Evolutionary conservation across 2,329 filamentous ascomycete genomes (phyloP), one percentile per base, ranked within the genome.

Genomic region (Sclerotinia sclerotiorum): DNA sequence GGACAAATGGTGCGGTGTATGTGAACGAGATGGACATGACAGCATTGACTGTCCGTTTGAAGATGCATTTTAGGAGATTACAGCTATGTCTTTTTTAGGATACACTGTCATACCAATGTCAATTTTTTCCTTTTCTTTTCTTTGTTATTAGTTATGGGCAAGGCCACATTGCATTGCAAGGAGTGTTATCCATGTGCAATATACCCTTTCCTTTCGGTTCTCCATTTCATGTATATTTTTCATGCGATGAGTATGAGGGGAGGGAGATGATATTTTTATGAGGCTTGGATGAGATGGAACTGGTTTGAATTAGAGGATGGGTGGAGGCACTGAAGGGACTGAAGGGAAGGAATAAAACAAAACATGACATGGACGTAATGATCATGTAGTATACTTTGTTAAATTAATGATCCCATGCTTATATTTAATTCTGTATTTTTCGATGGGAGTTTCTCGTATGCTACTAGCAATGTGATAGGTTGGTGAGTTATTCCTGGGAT

Each of bases 11-110:
- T 99, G 95, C 80, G 95, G 95, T 21, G 84, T 98, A 56, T 99
- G 95, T 78, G 95, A 99, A 82, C 88, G 92, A 71, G 95, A 99
- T 76, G 95, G 95, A 19, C 95, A 99, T 78, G 92, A 97, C 79
- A 97, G 94, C 76, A 94, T 97, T 70, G 93, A 96, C 79, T 97
- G 94, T 80, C 93, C 94, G 17, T 91, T 97, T 79, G 94, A 97
- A 80, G 93, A 96, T 79, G 88, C 88, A 42, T 91, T 89, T 72
- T 89, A 81, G 46, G 32, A 51, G 17, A 51, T 27, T 42, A 24
- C 32, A 35, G 29, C 48, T 39, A 21, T 35, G 10, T 24, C 21
- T 52, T 15, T 24, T 63, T 32, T n/a, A 51, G 60, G 60, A 63
- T 51, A 51, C 19, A 49, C 46, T 39, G 21, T 62, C n/a, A 27